Percentiles rank a stretch among this genome's conserved stretches.
Evolutionary conservation across 192 early-diverging fungal species (phyloP).

Genomic region (Podila verticillata): DNA sequence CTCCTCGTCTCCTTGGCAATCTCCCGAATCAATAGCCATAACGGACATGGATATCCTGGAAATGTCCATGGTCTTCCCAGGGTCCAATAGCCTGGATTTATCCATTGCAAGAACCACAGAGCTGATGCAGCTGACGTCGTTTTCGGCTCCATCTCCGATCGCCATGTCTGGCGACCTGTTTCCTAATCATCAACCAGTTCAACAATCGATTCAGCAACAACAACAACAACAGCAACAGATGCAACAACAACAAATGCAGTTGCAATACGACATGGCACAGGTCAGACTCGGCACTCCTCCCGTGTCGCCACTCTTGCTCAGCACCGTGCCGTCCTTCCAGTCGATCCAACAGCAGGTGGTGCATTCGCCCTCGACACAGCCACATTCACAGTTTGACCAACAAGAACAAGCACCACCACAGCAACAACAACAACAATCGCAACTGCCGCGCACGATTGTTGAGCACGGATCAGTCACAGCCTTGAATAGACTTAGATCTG

Average conservation of each 20-base stretch:
- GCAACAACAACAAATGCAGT: conserved; percentile 22
- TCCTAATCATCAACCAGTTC: not conserved
- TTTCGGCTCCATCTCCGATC: not conserved
- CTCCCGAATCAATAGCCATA: conserved; percentile 9
- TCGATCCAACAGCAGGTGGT: not conserved
- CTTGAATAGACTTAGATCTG: not conserved
- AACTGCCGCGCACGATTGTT: not conserved
- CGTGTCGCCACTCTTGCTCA: not conserved
- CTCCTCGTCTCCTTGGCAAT: conserved; percentile 26
- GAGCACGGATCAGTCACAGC: no score
- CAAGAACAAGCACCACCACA: not conserved
- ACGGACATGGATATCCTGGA: conserved; percentile 34
- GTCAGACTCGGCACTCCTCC: conserved; percentile 25
- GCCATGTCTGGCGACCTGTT: not conserved
- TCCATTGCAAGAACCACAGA: conserved; percentile 9
- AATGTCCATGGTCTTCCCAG: conserved; percentile 44
- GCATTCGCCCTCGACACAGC: not conserved
- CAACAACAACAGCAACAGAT: conserved; percentile 13
- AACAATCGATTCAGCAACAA: conserved; percentile 18
- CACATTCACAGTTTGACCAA: no score
- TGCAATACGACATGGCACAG: conserved; percentile 32
- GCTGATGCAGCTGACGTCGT: not conserved
- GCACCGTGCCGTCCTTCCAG: not conserved
- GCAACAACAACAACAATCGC: not conserved
- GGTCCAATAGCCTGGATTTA: not conserved